These are phyloP conservation scores for Eucommia ulmoides DNA, from an alignment of 257 asterid species.

Conservation along the genomic window DNA sequence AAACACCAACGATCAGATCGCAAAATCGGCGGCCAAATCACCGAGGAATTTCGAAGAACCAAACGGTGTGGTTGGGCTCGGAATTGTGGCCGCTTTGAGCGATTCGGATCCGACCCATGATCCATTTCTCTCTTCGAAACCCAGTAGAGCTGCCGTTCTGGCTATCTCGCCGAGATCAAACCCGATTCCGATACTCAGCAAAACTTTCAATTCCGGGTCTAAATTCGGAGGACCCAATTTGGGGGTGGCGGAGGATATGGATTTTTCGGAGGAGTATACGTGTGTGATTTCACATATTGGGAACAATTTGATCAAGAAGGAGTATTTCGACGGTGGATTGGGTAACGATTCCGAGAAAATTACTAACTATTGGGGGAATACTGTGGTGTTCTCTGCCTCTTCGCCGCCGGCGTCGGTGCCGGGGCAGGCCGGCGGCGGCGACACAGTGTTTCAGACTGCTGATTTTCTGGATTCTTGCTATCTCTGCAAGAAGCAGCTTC, in stretches of 20 bases:
- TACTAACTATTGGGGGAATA: constrained; percentile 8
- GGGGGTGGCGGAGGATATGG: constrained; percentile 17
- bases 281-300: constrained; percentile 70
- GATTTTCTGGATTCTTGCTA: constrained; percentile 63
- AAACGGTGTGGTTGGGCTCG: constrained; percentile 76
- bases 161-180: constrained; percentile 46
- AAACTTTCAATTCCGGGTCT: background rate
- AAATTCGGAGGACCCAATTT: background rate
- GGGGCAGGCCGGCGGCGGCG: constrained; percentile 7
- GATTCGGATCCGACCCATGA: constrained; percentile 17
- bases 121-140: constrained; percentile 8
- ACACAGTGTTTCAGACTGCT: constrained; percentile 12
- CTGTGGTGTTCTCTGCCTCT: constrained; percentile 11
- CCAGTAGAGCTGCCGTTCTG: constrained; percentile 23
- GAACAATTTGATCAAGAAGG: constrained; percentile 42
- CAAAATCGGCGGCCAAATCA: constrained; percentile 26
- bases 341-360: constrained; percentile 5
- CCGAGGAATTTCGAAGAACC: constrained; percentile 39
- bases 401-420: constrained; percentile 4
- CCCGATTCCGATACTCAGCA: constrained; percentile 30
- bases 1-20: constrained; percentile 21
- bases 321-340: constrained; percentile 42
- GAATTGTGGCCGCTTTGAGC: constrained; percentile 57
- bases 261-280: constrained; percentile 65
- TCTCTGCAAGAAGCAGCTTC: constrained; percentile 69